Base-by-base conservation (phyloP, 345 rosid genomes). In the Iberis pinnata region DNA sequence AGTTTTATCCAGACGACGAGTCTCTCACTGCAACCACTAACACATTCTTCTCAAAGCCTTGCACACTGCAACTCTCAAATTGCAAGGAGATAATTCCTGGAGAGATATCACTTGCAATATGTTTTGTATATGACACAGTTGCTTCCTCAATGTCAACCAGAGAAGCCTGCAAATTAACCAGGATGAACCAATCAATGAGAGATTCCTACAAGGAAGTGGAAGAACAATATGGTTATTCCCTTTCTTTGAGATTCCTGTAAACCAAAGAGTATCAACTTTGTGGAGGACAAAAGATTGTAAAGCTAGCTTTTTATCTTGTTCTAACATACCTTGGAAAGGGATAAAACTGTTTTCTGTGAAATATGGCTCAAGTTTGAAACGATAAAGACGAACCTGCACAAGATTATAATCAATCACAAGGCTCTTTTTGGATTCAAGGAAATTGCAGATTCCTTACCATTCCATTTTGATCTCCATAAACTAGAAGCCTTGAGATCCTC, bases 381-480 rank as follows among this genome's bases (percentile, higher is more conserved):
- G 80, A 68, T 71, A 80, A 51, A 90, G 72, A 41, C 84, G 80
- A 58, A 84, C 93, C 97, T 89, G 78, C 63, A 18, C 33, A 59
- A 12, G 20, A 9, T 49, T 19, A 7, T 22, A 41, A 8, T 20
- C 9, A 1, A 16, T 20, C 38, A 32, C 16, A 39, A 64, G 57
- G 5, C 44, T 12, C 13, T 12, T 9, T 13, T 4, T 12, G 4
- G 18, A 31, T n/a, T n/a, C n/a, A n/a, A 33, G 18, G 49, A 1
- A 17, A 12, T 6, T 40, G 3, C 5, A 31, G 1, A 46, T 9
- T 18, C 37, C 68, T 63, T 57, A 85, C 94, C 86, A 41, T 74
- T 78, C 97, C 96, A 62, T 51, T 75, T 35, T 82, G 80, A 72
- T 89, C 95, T 49, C 97, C 96, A 31, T 90, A 78, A 49, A 76